Evolutionary conservation across 768 basidiomycete genomes (phyloP), one percentile per base, ranked within the genome.

Genomic region (Russula lepida): DNA sequence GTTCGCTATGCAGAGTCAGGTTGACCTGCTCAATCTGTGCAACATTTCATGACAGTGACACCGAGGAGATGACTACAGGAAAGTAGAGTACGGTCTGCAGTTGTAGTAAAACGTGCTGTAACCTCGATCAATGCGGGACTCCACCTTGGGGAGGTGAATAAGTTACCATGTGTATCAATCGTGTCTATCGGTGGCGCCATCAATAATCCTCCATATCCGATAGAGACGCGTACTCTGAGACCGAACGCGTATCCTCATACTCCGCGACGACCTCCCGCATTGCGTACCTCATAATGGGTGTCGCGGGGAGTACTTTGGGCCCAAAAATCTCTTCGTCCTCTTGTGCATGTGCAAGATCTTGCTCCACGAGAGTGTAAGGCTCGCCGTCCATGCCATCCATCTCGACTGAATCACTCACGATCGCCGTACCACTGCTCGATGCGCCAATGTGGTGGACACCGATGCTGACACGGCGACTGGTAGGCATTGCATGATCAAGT

Each of bases 221-320:
- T 49, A 91, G 74, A 9, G 87, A 89, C 17, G 86, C 88, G 68
- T 91, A 90, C 64, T 90, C 89, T 7, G 86, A 89, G 35, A 84
- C 79, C 15, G 85, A 85, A 69, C 79, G 80, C 61, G 84, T 82
- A 64, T 89, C 86, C 65, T 90, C 84, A 65, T 89, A 92, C 73
- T 93, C 91, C 68, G 83, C 80, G 19, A 93, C 81, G 9, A 92
- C 89, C 69, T 89, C 85, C 54, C 83, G 76, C 89, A 92, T 92
- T 50, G 91, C 91, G 70, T 76, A 89, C 30, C 85, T 77, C 84
- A 92, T 88, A 61, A 92, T 88, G 2, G 89, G 88, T 2, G 89
- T 87, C 19, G 82, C 80, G 9, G 91, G 85, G 33, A 89, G 78
- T 59, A 93, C 69, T 71, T 86, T 86, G 13, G 90, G 89, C 12